Base-by-base conservation (phyloP, 2,329 filamentous ascomycete species). In the Claviceps sorghi region DNA sequence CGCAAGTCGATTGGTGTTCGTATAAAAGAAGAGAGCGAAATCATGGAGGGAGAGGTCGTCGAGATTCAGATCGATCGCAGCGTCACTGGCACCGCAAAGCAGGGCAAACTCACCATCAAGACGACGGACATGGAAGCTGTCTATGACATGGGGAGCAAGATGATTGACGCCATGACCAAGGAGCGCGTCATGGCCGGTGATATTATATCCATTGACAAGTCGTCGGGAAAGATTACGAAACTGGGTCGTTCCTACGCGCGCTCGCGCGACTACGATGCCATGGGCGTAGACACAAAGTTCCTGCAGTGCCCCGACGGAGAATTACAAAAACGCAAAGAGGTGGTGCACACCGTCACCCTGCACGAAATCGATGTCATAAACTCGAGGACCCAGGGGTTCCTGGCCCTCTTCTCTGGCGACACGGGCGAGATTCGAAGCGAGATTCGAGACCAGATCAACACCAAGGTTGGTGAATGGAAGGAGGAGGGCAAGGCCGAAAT, bases 281-380 rank as follows among this genome's bases (percentile, higher is more conserved):
- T 98, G 90, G 93, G 93, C 47, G 88, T 89, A 48, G 93, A 98
- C 68, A 96, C 91, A 60, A 97, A 96, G 69, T 98, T 97, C 67
- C 81, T 98, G 42, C 90, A 96, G 69, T 97, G 91, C 66, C 93
- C 93, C 2, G 93, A 98, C 64, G 93, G 93, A 61, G 93, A 98
- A 73, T 78, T 98, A 40, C 93, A 98, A 69, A 94, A 95, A 69
- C 87, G 93, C 60, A 93, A 94, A 67, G 93, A 98, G 71, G 89
- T 95, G 2, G 86, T 96, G 7, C 93, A 98, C 70, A 98, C 93
- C 0, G 93, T 98, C 55, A 91, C 86, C 32, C 80, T 98, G 13
- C 93, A 98, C 71, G 93, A 98, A 72, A 98, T 98, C 58, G 93
- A 98, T 64, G 93, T 98, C 57, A 98, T 98, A 76, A 98, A 98